Evolutionary conservation across 2,329 filamentous ascomycete genomes (phyloP), one percentile per base, ranked within the genome.

Genomic region (Phaeosphaeria sp.): DNA sequence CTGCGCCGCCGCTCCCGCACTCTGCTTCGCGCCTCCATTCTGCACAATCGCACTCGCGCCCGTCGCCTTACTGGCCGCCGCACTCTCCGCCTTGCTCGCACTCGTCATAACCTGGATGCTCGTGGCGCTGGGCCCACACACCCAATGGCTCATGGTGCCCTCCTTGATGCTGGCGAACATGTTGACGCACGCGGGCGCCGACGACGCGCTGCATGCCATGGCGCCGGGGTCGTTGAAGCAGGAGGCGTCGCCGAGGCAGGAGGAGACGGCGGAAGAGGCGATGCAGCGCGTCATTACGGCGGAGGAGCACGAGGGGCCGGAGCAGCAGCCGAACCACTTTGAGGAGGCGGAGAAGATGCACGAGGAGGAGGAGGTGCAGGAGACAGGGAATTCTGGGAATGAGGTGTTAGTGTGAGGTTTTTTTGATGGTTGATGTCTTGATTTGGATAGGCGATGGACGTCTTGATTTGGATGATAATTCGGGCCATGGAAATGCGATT

Each of bases 291-390:
- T 66, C 36, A 56, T 56, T 6, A 60, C 40, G 24, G 56, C 33
- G 47, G 58, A 63, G 46, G 52, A 53, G 6, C 53, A 50, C 11
- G 51, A 59, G 7, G 56, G 53, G 50, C 64, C n/a, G n/a, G n/a
- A n/a, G n/a, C n/a, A 67, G 58, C 64, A 67, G n/a, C 64, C 64
- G 43, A 67, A 65, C 64, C 64, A 67, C 3, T 52, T 56, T 17
- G 57, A 15, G 6, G 40, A 21, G 11, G 57, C 40, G n/a, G 63
- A 59, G 44, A 57, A 64, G 30, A 54, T 48, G 55, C 64, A 67
- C 22, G 40, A 43, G 30, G 49, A 42, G 20, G 60, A 60, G 7
- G 57, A 36, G 3, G 57, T 49, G 50, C 62, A 67, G 33, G 62
- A 60, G 3, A 65, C 50, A 1, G 64, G 51, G 22, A 24, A 49